These are phyloP conservation scores for Hyaloscypha variabilis DNA, from an alignment of 495 filamentous ascomycete species.

Conservation along the genomic window DNA sequence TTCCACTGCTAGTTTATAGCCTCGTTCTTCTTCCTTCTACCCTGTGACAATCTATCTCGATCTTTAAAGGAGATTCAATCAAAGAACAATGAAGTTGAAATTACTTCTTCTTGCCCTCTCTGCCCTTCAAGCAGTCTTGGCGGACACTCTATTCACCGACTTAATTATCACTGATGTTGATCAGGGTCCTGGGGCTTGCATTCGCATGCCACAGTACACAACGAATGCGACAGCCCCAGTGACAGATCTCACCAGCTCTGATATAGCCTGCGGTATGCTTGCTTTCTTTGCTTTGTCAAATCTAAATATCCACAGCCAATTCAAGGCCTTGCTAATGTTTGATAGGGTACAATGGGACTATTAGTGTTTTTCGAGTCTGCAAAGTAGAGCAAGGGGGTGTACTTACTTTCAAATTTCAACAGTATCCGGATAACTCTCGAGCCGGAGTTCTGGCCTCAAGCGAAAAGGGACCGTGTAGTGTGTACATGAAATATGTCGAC, in stretches of 20 bases:
- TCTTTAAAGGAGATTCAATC: background rate
- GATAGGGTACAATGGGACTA: slow-evolving; percentile 58
- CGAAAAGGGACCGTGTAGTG: slow-evolving; percentile 71
- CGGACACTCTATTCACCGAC: slow-evolving; percentile 70
- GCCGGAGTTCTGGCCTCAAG: slow-evolving; percentile 59
- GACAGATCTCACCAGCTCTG: slow-evolving; percentile 48
- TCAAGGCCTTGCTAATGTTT: background rate
- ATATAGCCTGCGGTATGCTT: slow-evolving; percentile 72
- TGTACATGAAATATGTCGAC: slow-evolving; percentile 69
- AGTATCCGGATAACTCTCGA: slow-evolving; percentile 57
- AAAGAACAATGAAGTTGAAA: slow-evolving; percentile 13
- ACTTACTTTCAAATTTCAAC: slow-evolving; percentile 62
- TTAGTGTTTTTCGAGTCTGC: slow-evolving; percentile 58
- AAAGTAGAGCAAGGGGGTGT: slow-evolving; percentile 45
- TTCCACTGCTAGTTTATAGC: background rate
- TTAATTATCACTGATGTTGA: slow-evolving; percentile 60
- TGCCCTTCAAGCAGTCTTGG: slow-evolving; percentile 33
- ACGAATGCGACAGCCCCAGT: slow-evolving; percentile 56
- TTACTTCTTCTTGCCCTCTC: background rate
- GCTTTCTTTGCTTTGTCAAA: background rate
- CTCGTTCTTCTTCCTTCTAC: background rate
- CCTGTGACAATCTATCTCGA: background rate
- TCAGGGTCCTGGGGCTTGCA: slow-evolving; percentile 70
- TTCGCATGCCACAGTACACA: slow-evolving; percentile 62
- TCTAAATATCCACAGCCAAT: background rate